Evolutionary conservation across 169 alveolate genomes (phyloP).

Genomic region (Plasmodium inui): DNA sequence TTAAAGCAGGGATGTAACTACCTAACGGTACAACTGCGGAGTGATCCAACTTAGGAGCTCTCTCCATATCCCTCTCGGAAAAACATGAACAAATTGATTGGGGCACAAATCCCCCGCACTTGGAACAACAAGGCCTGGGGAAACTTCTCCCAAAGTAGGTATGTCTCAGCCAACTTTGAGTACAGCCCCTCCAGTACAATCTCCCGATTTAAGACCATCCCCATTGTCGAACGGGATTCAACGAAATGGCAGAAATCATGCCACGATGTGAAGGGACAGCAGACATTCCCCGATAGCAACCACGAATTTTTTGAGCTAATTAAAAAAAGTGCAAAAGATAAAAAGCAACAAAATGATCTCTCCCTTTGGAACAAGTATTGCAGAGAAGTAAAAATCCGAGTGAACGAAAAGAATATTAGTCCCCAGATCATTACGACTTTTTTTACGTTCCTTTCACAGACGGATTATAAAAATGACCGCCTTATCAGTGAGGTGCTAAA

Average conservation of each 20-base stretch:
- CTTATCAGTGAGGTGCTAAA: constrained; percentile 33
- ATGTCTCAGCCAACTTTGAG: constrained; percentile 19
- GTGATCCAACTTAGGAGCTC: neutral
- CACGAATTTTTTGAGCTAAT: constrained; percentile 29
- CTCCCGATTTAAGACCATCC: neutral
- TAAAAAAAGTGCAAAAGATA: constrained; percentile 25
- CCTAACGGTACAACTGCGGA: neutral
- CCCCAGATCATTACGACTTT: constrained; percentile 29
- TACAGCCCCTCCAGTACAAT: constrained; percentile 15
- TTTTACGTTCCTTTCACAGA: constrained; percentile 31
- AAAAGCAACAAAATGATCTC: constrained; percentile 26
- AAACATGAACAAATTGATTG: neutral
- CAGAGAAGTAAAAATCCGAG: constrained; percentile 31
- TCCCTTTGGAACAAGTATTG: constrained; percentile 41
- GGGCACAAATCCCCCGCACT: neutral
- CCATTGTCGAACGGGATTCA: neutral
- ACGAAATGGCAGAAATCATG: neutral
- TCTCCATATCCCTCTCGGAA: neutral
- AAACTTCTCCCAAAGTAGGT: neutral
- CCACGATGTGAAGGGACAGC: neutral
- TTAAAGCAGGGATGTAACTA: neutral
- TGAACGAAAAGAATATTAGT: constrained; percentile 16
- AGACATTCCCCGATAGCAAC: constrained; percentile 16
- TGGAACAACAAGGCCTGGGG: neutral
- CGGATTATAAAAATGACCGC: constrained; percentile 47